Evolutionary conservation across 2,329 filamentous ascomycete genomes (phyloP).

Genomic region (Alternaria sp.): DNA sequence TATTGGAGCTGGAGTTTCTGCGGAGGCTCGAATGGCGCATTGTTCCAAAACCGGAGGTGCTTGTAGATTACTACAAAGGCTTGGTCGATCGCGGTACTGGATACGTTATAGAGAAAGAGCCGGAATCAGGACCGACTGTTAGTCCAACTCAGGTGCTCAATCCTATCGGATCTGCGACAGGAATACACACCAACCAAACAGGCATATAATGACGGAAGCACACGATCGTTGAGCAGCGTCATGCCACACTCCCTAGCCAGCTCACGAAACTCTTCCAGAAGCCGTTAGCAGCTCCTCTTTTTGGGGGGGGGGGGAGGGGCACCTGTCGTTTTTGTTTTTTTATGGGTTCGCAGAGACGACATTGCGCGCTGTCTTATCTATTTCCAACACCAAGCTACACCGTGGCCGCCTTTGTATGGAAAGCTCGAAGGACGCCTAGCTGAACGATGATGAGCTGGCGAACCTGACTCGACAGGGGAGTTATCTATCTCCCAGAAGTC

Average conservation of each 20-base stretch:
- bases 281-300: neutral
- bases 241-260: neutral
- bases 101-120: slow-evolving; percentile 60
- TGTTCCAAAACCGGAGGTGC: slow-evolving; percentile 90
- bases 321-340: slow-evolving; percentile 1
- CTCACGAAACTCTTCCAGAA: neutral
- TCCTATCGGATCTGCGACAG: slow-evolving; percentile 34
- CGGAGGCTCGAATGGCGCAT: slow-evolving; percentile 96
- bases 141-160: slow-evolving; percentile 21
- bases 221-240: slow-evolving; percentile 15
- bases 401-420: slow-evolving; percentile 29
- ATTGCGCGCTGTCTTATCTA: slow-evolving; percentile 10
- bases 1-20: slow-evolving; percentile 92
- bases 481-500: slow-evolving; percentile 9
- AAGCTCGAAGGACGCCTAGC: slow-evolving; percentile 11
- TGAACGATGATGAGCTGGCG: slow-evolving; percentile 33
- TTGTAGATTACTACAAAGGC: slow-evolving; percentile 92
- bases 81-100: slow-evolving; percentile 74
- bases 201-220: slow-evolving; percentile 21
- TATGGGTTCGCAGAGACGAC: slow-evolving; percentile 3
- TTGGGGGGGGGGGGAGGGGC: neutral
- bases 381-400: slow-evolving; percentile 14
- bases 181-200: slow-evolving; percentile 34
- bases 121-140: slow-evolving; percentile 24
- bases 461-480: slow-evolving; percentile 19